These are phyloP conservation scores for Penicillium mononematosum DNA, from an alignment of 495 filamentous ascomycete genomes.

Conservation along the genomic window DNA sequence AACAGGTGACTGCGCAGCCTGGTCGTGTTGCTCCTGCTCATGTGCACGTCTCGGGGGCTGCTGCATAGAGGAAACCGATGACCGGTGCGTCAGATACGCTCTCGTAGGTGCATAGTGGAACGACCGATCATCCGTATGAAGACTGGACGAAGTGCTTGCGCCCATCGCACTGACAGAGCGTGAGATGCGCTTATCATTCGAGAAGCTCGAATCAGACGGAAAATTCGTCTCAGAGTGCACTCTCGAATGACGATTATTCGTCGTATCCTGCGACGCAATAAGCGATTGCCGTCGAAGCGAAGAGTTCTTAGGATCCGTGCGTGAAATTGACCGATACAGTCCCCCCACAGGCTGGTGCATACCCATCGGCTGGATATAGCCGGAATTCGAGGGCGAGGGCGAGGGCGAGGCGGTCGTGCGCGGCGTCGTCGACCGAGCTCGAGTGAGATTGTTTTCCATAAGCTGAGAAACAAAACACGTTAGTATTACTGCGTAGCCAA, in stretches of 20 bases:
- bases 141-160: constrained; percentile 35
- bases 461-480: constrained; percentile 52
- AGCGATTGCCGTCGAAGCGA: constrained; percentile 41
- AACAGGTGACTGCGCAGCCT: constrained; percentile 13
- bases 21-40: constrained; percentile 8
- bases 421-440: constrained; percentile 74
- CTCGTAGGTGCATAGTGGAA: constrained; percentile 43
- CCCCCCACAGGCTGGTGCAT: constrained; percentile 36
- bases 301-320: constrained; percentile 39
- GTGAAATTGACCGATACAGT: constrained; percentile 45
- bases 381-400: constrained; percentile 26
- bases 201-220: constrained; percentile 37
- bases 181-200: constrained; percentile 30
- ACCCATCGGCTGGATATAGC: constrained; percentile 25
- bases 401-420: constrained; percentile 55
- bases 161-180: constrained; percentile 48
- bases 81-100: constrained; percentile 41
- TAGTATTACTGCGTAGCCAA: constrained; percentile 13
- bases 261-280: constrained; percentile 34
- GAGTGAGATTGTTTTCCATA: constrained; percentile 85
- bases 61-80: constrained; percentile 35
- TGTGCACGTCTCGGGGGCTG: constrained; percentile 17
- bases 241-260: constrained; percentile 51
- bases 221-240: constrained; percentile 59
- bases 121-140: constrained; percentile 40